phyloP scores from a whole-genome alignment of 345 rosid species.

The Citrus maxima region DNA sequence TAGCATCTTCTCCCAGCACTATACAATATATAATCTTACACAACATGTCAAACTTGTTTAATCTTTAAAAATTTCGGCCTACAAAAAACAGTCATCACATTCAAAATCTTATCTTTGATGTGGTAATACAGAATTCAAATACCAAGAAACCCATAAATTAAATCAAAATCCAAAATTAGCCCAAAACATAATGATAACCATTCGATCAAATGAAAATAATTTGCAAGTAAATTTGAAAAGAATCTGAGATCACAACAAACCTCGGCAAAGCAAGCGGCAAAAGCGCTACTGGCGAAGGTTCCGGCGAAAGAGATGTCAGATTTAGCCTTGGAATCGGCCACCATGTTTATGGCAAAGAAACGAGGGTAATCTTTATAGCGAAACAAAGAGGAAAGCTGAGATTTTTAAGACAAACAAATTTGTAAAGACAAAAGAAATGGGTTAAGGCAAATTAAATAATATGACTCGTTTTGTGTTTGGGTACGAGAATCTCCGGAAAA shows the following conservation, averaged over 20 bases:
- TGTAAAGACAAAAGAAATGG: neutral
- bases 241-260: slow-evolving; percentile 26
- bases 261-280: slow-evolving; percentile 97
- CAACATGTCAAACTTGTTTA: neutral
- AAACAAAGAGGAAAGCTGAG: neutral
- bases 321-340: slow-evolving; percentile 63
- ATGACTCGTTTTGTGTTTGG: neutral
- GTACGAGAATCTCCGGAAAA: slow-evolving; percentile 21
- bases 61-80: neutral
- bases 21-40: neutral
- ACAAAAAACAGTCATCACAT: neutral
- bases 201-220: neutral
- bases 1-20: neutral
- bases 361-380: neutral
- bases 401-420: neutral
- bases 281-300: slow-evolving; percentile 83
- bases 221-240: neutral
- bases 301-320: slow-evolving; percentile 83
- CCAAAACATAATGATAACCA: neutral
- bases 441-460: neutral
- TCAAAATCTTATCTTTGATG: neutral
- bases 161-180: neutral
- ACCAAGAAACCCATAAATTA: neutral
- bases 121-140: neutral
- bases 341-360: slow-evolving; percentile 45